A percentile compares a stretch with the other conserved stretches of the same genome.
Conservation (phyloP, 1,284 basidiomycete genomes). For the Leccinum solheimii region DNA sequence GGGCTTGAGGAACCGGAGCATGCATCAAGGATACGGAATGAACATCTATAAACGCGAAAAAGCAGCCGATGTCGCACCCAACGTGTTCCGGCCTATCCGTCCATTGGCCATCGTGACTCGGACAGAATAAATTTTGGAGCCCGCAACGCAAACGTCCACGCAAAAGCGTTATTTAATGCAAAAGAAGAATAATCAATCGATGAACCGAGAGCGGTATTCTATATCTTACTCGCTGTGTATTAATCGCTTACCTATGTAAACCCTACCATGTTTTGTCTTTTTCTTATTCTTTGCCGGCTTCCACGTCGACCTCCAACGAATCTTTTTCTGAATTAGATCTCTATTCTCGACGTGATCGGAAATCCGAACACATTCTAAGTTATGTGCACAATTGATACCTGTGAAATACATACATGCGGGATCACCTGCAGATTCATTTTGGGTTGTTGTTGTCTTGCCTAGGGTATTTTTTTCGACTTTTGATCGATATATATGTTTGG, state of each 20-base stretch:
- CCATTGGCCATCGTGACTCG: not conserved
- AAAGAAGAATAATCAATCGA: conserved; percentile 21
- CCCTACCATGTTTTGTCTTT: not conserved
- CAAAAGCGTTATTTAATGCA: conserved; percentile 8
- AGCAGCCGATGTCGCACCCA: not conserved
- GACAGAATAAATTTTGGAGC: not conserved
- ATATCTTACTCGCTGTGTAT: conserved; percentile 28
- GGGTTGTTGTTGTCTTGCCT: not conserved
- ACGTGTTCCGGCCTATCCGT: not conserved
- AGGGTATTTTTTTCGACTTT: not conserved
- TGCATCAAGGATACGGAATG: not conserved
- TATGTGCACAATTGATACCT: not conserved
- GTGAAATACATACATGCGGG: not conserved
- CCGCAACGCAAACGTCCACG: conserved; percentile 3
- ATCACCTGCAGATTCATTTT: not conserved
- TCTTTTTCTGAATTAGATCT: not conserved
- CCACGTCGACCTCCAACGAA: not conserved
- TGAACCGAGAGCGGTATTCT: conserved; percentile 16
- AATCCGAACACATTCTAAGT: not conserved
- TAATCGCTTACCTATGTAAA: conserved; percentile 28
- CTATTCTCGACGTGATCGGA: conserved; percentile 9
- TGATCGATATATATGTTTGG: not conserved
- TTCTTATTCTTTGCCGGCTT: not conserved
- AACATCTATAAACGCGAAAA: conserved; percentile 1
- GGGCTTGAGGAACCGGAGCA: conserved; percentile 18